A percentile compares a stretch with the other conserved stretches of the same genome.
Conservation (phyloP, 768 basidiomycete genomes). For the Ramaria rubella region DNA sequence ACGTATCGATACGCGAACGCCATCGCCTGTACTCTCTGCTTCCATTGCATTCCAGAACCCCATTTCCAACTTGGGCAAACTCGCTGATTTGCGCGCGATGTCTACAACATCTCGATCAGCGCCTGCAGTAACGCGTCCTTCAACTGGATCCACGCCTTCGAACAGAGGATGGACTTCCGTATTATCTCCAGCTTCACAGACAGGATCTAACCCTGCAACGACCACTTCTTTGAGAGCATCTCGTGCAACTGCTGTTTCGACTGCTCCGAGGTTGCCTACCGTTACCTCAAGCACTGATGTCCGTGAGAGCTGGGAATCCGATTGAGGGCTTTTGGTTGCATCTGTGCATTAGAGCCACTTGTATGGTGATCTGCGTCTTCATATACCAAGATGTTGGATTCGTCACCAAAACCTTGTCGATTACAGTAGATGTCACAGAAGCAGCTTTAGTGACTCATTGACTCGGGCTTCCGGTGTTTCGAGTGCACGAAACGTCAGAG, state of each 20-base stretch:
- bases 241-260: not conserved
- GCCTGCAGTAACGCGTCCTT: not conserved
- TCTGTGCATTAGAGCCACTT: not conserved
- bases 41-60: constrained; percentile 26
- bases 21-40: constrained; percentile 60
- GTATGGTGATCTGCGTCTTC: not conserved
- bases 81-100: constrained; percentile 45
- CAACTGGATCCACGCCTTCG: not conserved
- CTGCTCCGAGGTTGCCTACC: not conserved
- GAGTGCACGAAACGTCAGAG: no score
- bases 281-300: not conserved
- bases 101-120: constrained; percentile 14
- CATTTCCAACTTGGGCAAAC: constrained; percentile 48
- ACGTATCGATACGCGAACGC: constrained; percentile 76
- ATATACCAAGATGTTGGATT: not conserved
- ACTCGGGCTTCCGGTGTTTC: no score
- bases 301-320: constrained; percentile 9
- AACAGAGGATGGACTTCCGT: constrained; percentile 12
- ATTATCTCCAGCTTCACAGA: constrained; percentile 1
- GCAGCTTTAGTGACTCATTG: no score
- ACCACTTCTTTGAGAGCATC: not conserved
- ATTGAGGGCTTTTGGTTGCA: not conserved
- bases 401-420: not conserved
- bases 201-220: not conserved
- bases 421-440: no score